phyloP scores from a whole-genome alignment of 106 monocot genomes.

The Apostasia ramifera region DNA sequence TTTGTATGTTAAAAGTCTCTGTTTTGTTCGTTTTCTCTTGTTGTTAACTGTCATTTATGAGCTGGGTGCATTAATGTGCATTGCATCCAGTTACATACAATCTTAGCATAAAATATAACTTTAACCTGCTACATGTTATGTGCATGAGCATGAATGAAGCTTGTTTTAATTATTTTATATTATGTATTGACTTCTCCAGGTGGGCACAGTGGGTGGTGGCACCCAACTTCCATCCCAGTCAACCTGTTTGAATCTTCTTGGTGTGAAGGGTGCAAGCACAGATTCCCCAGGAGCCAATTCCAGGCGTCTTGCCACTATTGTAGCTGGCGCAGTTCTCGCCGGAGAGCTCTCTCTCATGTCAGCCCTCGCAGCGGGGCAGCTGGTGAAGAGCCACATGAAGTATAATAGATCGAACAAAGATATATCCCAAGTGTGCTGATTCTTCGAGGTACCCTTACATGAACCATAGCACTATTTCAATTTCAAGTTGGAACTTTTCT shows the following conservation, averaged over 20 bases:
- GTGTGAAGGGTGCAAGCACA: slow-evolving; percentile 59
- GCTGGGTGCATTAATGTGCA: too few relatives aligned
- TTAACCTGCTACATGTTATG: too few relatives aligned
- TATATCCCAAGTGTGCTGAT: slow-evolving; percentile 11
- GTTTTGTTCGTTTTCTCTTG: too few relatives aligned
- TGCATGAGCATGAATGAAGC: too few relatives aligned
- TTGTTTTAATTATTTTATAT: too few relatives aligned
- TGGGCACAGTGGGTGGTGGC: slow-evolving; percentile 68
- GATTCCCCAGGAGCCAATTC: slow-evolving; percentile 54
- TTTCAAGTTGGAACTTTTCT: too few relatives aligned
- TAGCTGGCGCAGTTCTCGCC: slow-evolving; percentile 56
- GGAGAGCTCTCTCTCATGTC: slow-evolving; percentile 73
- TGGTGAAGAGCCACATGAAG: slow-evolving; percentile 76
- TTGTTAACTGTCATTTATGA: too few relatives aligned
- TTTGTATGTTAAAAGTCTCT: too few relatives aligned
- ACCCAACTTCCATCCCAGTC: slow-evolving; percentile 55
- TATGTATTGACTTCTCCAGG: slow-evolving; percentile 12
- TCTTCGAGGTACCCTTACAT: too few relatives aligned
- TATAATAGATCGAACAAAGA: slow-evolving; percentile 63
- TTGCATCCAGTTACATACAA: too few relatives aligned
- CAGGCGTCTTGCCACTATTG: slow-evolving; percentile 44
- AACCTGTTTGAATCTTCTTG: slow-evolving; percentile 55
- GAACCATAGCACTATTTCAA: too few relatives aligned
- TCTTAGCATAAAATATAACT: too few relatives aligned
- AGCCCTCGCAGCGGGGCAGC: slow-evolving; percentile 71